Evolutionary conservation across 2,329 filamentous ascomycete species (phyloP).

Genomic region (Xylaria sp.): DNA sequence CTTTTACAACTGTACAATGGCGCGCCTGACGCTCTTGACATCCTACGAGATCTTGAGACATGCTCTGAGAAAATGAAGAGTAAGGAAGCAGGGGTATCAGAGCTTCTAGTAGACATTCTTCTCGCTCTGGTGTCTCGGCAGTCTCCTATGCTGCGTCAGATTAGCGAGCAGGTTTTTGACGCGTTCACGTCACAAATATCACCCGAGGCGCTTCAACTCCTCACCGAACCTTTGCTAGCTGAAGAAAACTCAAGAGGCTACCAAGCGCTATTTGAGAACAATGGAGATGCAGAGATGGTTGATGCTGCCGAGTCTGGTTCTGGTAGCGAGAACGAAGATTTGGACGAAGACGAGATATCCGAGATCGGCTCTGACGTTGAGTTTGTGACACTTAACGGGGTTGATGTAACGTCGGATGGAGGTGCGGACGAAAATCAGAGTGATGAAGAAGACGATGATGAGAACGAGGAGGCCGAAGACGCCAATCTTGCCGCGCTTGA

Average conservation of each 20-base stretch:
- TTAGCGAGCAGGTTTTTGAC: slow-evolving; percentile 88
- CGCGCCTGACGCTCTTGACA: slow-evolving; percentile 84
- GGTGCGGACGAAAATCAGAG: slow-evolving; percentile 56
- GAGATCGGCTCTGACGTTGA: slow-evolving; percentile 57
- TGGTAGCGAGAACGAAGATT: slow-evolving; percentile 55
- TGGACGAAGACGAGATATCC: slow-evolving; percentile 55
- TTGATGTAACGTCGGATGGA: slow-evolving; percentile 54
- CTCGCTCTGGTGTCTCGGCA: slow-evolving; percentile 89
- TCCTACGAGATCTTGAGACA: slow-evolving; percentile 82
- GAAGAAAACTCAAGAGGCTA: slow-evolving; percentile 87
- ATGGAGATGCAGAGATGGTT: slow-evolving; percentile 67
- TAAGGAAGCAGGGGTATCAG: slow-evolving; percentile 68
- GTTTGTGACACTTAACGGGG: slow-evolving; percentile 53
- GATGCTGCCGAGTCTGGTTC: slow-evolving; percentile 57
- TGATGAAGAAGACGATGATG: slow-evolving; percentile 56
- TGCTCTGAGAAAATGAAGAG: slow-evolving; percentile 75
- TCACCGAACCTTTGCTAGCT: slow-evolving; percentile 76
- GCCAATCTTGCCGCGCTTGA: slow-evolving; percentile 67
- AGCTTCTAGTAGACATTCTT: slow-evolving; percentile 85
- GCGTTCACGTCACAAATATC: slow-evolving; percentile 83
- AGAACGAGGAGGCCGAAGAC: slow-evolving; percentile 58
- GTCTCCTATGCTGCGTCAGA: slow-evolving; percentile 84
- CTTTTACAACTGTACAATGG: slow-evolving; percentile 91
- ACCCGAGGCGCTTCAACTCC: slow-evolving; percentile 73
- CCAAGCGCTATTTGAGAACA: slow-evolving; percentile 83